Evolutionary conservation across 2,329 filamentous ascomycete genomes (phyloP).

Genomic region (Pseudogymnoascus sp.): DNA sequence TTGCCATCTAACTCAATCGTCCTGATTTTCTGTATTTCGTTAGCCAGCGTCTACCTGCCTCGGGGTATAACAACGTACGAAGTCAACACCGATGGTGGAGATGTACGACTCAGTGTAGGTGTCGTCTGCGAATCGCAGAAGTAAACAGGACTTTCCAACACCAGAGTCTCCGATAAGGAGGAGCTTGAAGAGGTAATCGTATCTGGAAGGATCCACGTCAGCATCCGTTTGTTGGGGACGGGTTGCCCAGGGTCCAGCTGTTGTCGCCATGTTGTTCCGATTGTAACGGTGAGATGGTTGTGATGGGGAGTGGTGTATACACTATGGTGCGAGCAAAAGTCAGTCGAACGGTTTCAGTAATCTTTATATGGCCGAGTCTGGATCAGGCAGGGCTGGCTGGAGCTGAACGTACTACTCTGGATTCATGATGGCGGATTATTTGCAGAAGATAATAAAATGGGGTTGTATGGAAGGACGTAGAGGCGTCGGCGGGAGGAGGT

Average conservation of each 20-base stretch:
- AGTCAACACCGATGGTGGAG: conserved; percentile 98
- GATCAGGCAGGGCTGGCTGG: not conserved
- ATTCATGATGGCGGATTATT: conserved; percentile 59
- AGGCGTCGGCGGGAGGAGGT: not conserved
- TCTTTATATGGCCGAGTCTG: conserved; percentile 4
- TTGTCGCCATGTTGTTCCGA: conserved; percentile 7
- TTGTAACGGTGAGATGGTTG: conserved; percentile 13
- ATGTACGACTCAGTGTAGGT: conserved; percentile 99
- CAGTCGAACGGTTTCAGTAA: not conserved
- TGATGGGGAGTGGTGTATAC: conserved; percentile 19
- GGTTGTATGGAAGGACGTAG: not conserved
- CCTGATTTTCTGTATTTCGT: conserved; percentile 76
- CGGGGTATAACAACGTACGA: conserved; percentile 51
- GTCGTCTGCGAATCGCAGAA: conserved; percentile 96
- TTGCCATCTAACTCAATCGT: conserved; percentile 99
- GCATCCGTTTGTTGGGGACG: conserved; percentile 9
- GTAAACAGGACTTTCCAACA: conserved; percentile 98
- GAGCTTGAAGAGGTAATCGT: conserved; percentile 99
- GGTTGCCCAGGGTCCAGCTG: not conserved
- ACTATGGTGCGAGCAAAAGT: conserved; percentile 15
- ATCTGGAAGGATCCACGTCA: conserved; percentile 51
- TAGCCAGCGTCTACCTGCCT: not conserved
- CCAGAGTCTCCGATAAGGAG: conserved; percentile 99
- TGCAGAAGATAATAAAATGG: conserved; percentile 8
- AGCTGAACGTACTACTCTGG: conserved; percentile 54